Evolutionary conservation across 441 rosid species (phyloP).

Genomic region (Syzygium malaccense): DNA sequence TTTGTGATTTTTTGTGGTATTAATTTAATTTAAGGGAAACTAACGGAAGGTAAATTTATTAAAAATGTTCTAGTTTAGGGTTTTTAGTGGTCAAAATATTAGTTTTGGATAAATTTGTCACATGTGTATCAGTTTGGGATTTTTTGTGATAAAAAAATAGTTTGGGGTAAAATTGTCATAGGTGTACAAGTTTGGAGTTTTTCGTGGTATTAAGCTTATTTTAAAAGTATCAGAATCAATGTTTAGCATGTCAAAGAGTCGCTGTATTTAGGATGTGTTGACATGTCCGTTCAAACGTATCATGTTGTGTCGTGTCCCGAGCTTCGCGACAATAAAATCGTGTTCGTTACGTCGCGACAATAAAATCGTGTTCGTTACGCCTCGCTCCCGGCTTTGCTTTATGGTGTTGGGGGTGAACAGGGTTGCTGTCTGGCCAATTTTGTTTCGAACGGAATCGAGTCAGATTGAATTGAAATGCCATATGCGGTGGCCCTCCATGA

Average conservation of each 20-base stretch:
- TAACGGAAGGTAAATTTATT: too few species aligned
- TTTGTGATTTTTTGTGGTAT: too few species aligned
- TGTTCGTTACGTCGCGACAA: accelerated
- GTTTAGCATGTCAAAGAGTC: not conserved
- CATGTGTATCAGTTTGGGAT: accelerated
- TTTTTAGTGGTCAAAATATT: too few species aligned
- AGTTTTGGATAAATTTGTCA: too few species aligned
- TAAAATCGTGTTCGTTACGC: accelerated
- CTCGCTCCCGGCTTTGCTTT: not conserved
- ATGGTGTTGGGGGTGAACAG: not conserved
- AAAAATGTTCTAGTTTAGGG: too few species aligned
- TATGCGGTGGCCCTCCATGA: not conserved
- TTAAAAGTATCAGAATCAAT: not conserved
- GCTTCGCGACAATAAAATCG: not conserved
- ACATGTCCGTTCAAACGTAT: not conserved
- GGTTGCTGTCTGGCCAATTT: not conserved
- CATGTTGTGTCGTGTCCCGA: not conserved
- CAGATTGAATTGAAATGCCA: not conserved
- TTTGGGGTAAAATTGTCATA: too few species aligned
- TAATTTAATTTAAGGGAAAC: too few species aligned
- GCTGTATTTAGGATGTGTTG: not conserved
- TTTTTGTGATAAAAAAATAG: too few species aligned
- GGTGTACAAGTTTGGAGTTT: too few species aligned
- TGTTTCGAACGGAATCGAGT: not conserved
- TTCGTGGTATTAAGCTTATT: too few species aligned